Evolutionary conservation across 192 early-diverging fungal species (phyloP).

Genomic region (Coemansia interrupta): DNA sequence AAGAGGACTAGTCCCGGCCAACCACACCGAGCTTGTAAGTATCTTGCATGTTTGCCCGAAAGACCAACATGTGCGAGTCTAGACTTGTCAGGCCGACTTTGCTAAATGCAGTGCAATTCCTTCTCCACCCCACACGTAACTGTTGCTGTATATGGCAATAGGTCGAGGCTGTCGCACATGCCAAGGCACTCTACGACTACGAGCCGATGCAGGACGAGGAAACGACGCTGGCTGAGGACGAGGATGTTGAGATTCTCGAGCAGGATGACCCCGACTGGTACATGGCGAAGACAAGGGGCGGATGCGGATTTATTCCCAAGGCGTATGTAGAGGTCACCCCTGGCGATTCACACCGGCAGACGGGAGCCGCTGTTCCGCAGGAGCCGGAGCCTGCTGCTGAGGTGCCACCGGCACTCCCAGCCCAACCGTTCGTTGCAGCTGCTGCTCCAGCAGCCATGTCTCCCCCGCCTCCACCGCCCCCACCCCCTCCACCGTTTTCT

Average conservation of each 20-base stretch:
- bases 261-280: conserved; percentile 91
- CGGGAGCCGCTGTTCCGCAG: conserved; percentile 3
- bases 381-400: conserved; percentile 1
- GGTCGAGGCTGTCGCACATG: conserved; percentile 56
- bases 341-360: conserved; percentile 5
- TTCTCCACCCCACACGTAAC: too few relatives aligned
- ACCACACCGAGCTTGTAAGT: conserved; percentile 75
- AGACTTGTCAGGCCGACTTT: too few relatives aligned
- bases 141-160: conserved; percentile 6
- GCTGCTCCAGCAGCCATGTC: neutral
- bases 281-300: conserved; percentile 67
- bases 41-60: neutral
- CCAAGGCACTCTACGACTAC: conserved; percentile 78
- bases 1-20: conserved; percentile 84
- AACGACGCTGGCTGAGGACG: conserved; percentile 72
- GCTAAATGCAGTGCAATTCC: too few relatives aligned
- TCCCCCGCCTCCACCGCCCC: neutral
- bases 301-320: conserved; percentile 81
- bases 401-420: neutral
- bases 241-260: conserved; percentile 71
- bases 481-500: conserved; percentile 8
- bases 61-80: too few relatives aligned
- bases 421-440: conserved; percentile 2
- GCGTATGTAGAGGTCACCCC: conserved; percentile 72
- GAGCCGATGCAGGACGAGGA: conserved; percentile 81